These are phyloP conservation scores for Mucor velutinosus DNA, from an alignment of 371 early-diverging fungal species.

Conservation along the genomic window DNA sequence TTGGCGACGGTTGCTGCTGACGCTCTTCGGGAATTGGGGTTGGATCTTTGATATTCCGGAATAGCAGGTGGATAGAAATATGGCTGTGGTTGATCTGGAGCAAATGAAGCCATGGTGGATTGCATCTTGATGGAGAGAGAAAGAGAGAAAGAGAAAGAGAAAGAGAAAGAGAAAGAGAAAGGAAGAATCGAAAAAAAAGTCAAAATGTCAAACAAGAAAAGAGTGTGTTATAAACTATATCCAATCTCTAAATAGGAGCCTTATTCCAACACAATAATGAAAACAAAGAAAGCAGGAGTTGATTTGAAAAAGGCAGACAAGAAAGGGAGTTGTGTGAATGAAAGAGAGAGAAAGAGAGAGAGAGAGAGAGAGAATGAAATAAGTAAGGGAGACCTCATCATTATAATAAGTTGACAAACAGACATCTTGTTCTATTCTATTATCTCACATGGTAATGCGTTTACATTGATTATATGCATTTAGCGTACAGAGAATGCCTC, in stretches of 20 bases:
- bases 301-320: background rate
- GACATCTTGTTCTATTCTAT: background rate
- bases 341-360: background rate
- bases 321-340: background rate
- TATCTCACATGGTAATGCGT: conserved; percentile 1
- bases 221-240: background rate
- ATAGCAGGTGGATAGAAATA: conserved; percentile 21
- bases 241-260: background rate
- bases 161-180: conserved; percentile 9
- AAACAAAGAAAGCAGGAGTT: background rate
- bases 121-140: conserved; percentile 14
- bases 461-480: background rate
- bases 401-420: background rate
- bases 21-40: conserved; percentile 28
- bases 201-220: conserved; percentile 1
- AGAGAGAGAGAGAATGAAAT: conserved; percentile 3
- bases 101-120: conserved; percentile 8
- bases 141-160: conserved; percentile 6
- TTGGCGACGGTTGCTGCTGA: conserved; percentile 33
- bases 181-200: conserved; percentile 1
- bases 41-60: conserved; percentile 18
- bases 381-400: conserved; percentile 2
- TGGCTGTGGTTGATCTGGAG: conserved; percentile 16
- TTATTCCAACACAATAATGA: background rate
- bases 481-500: background rate